A percentile compares a stretch with the other conserved stretches of the same genome.
Evolutionary conservation across 2,329 filamentous ascomycete species (phyloP).

Genomic region (Exophiala sp.): DNA sequence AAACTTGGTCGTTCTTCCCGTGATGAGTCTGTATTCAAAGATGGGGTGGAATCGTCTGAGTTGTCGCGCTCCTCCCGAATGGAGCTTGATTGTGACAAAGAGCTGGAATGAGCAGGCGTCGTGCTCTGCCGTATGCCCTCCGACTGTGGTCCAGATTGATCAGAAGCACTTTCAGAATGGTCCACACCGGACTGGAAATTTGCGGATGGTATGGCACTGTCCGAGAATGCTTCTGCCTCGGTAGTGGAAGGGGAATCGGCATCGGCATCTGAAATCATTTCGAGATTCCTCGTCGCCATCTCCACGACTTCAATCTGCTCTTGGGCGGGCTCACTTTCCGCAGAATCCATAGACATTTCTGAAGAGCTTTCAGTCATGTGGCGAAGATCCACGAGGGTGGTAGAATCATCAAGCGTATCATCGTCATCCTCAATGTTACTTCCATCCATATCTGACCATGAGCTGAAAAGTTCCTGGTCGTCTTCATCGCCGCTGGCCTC

Average conservation of each 20-base stretch:
- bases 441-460: constrained; percentile 4
- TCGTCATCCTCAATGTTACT: constrained; percentile 1
- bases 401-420: neutral
- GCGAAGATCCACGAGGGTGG: neutral
- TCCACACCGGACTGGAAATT: neutral
- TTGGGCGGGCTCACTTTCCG: neutral
- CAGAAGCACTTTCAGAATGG: neutral
- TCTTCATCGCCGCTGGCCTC: constrained; percentile 17
- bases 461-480: neutral
- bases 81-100: constrained; percentile 8
- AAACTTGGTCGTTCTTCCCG: neutral
- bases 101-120: constrained; percentile 5
- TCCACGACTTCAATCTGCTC: neutral
- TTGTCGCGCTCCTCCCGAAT: constrained; percentile 7
- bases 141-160: too few relatives aligned
- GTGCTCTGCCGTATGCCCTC: neutral
- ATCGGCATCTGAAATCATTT: neutral
- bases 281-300: neutral
- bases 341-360: neutral
- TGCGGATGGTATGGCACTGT: neutral
- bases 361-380: neutral
- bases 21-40: neutral
- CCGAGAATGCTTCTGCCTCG: neutral
- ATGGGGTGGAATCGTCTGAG: neutral
- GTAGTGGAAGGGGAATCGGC: neutral